Base-by-base conservation (phyloP, 2,329 filamentous ascomycete genomes). In the Xylariomycetidae sp. region DNA sequence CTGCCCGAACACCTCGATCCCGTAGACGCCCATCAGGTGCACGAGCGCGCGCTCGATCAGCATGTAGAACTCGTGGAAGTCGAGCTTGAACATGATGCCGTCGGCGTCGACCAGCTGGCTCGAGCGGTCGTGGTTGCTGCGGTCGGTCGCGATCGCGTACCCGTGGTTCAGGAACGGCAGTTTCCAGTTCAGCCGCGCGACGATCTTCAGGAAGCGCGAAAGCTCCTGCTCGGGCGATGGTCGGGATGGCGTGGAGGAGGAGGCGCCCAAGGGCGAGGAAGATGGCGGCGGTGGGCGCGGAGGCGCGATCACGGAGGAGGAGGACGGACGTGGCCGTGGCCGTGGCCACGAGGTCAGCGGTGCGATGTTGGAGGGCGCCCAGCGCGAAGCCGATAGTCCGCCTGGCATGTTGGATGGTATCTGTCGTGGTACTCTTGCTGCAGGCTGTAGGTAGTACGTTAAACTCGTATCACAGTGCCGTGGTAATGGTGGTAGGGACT, bases 11-110 rank as follows among this genome's bases (percentile, higher is more conserved):
- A 29, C 15, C 12, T 54, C 52, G 5, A 84, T 65, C 6, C 72
- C 76, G 38, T 79, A 82, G 0, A 84, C 70, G 1, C 68, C 68
- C n/a, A 84, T 68, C 1, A 84, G 61, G 29, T 80, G 72, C 2
- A 84, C 78, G 6, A 86, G 64, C 0, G 79, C 80, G 19, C 82
- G 74, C 58, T 87, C 82, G 6, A 86, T 70, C 22, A 84, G 68
- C 32, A 76, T 75, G 60, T 86, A 86, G 55, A 81, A 86, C 50
- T 87, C 82, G 57, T 83, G 79, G 42, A 86, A 87, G 50, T 86
- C 82, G 6, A 86, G 68, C 54, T 86, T 85, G 64, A 86, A 86
- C 68, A 85, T 85, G 12, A 74, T 67, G 54, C 81, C 76, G 17
- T 42, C 38, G 2, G 37, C 44, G 6, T 51, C 46, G n/a, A 48